Conservation (phyloP, 371 early-diverging fungal species). For the Batrachochytrium dendrobatidis region DNA sequence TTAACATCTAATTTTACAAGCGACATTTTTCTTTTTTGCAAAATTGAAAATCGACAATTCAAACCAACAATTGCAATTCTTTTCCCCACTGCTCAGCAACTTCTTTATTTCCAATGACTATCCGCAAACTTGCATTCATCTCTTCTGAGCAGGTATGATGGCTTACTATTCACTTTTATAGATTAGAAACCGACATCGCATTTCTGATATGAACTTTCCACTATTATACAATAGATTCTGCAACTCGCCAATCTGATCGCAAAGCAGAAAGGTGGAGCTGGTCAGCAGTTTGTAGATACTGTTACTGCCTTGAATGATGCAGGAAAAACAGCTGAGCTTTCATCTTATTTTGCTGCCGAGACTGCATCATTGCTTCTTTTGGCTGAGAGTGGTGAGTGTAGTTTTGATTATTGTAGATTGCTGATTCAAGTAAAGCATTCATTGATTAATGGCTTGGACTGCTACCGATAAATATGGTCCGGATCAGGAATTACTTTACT, state of each 20-base stretch:
- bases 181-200: too few species aligned
- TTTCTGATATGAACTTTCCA: too few species aligned
- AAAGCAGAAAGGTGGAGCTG: conserved; percentile 19
- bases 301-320: conserved; percentile 43
- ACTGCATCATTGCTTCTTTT: conserved; percentile 51
- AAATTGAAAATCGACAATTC: too few species aligned
- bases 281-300: conserved; percentile 17
- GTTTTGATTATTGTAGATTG: conserved; percentile 12
- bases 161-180: too few species aligned
- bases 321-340: conserved; percentile 53
- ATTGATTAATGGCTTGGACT: conserved; percentile 7
- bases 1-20: too few species aligned
- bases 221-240: conserved; percentile 13
- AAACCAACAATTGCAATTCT: too few species aligned
- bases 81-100: too few species aligned
- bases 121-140: too few species aligned
- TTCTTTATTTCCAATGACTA: too few species aligned
- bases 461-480: neutral
- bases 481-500: neutral
- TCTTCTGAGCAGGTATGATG: too few species aligned
- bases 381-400: conserved; percentile 49
- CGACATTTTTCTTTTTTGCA: too few species aligned
- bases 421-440: conserved; percentile 2
- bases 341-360: conserved; percentile 51
- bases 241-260: conserved; percentile 30